Evolutionary conservation across 1,139 yeast species (phyloP), one percentile per base, ranked within the genome.

Genomic region (Citeromyces hawaiiensis): DNA sequence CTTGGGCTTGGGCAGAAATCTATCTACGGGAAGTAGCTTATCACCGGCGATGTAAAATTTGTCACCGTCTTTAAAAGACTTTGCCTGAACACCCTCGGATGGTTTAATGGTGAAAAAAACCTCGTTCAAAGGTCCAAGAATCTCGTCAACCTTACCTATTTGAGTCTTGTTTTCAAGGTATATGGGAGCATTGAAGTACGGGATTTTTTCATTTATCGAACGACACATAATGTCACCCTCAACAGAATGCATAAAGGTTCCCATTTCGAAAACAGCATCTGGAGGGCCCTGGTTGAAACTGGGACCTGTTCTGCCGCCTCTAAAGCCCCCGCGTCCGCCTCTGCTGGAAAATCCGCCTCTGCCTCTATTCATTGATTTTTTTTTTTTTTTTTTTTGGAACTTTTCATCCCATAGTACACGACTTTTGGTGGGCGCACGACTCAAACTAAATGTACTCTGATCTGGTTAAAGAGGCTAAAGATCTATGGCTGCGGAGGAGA

Each of bases 101-200:
- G 96, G 91, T 66, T 93, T 91, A 52, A 93, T 78, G 39, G 98
- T 93, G 74, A 93, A 93, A 60, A 73, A 88, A 15, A 91, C 97
- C 63, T 93, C 98, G 60, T 91, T 91, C 59, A 93, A 67, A 41
- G 98, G 97, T 40, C 99, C 99, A 53, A 93, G 71, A 49, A 93
- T 91, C 68, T 93, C 99, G 60, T 93, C 99, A 43, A 93, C 95
- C 64, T 93, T 93, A 53, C 99, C 99, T 41, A 93, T 79, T 57
- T 83, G 93, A 25, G 95, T 83, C 70, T 81, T 82, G 71, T 91
- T 91, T 61, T 91, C 97, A 51, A 91, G 74, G 61, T 82, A 93
- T 56, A 93, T 88, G 58, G 98, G 98, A 23, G 99, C 99, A 65
- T 93, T 93, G 74, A 93, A 93, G 63, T 91, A 93, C 53, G 99